Evolutionary conservation across 2,329 filamentous ascomycete genomes (phyloP).

Genomic region (Microdochium nivale): DNA sequence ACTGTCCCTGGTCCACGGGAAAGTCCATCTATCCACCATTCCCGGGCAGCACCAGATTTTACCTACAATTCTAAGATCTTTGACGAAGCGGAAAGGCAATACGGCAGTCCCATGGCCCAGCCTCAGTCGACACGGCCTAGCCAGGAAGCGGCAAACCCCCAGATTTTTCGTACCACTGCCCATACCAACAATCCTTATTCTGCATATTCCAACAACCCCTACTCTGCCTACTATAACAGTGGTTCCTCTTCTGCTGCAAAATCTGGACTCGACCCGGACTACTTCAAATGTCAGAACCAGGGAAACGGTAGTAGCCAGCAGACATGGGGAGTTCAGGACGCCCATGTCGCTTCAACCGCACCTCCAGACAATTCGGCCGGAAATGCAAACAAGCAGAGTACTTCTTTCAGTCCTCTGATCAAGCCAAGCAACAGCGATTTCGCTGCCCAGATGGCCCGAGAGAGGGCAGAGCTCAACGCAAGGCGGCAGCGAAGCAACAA

Average conservation of each 20-base stretch:
- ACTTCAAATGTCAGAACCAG: not conserved
- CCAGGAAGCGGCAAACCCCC: not conserved
- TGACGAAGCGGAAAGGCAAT: not conserved
- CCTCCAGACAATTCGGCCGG: not conserved
- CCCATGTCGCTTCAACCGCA: not conserved
- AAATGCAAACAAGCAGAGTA: not conserved
- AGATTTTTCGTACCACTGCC: not conserved
- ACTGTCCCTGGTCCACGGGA: not conserved
- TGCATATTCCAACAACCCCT: no score
- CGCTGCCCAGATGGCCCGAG: no score
- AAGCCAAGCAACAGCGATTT: no score
- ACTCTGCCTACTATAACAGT: no score
- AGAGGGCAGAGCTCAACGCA: no score
- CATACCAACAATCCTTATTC: no score
- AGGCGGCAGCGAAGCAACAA: no score
- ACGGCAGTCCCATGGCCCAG: not conserved
- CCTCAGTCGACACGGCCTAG: not conserved
- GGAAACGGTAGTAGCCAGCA: not conserved
- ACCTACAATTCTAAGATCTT: not conserved
- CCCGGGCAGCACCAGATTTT: not conserved
- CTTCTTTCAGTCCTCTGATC: no score
- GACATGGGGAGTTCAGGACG: not conserved
- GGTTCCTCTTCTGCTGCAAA: not conserved
- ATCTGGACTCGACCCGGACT: not conserved
- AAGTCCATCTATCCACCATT: constrained; percentile 1